Conservation (phyloP, 1,139 yeast species). For the Casaregolazyma suthepensis region DNA sequence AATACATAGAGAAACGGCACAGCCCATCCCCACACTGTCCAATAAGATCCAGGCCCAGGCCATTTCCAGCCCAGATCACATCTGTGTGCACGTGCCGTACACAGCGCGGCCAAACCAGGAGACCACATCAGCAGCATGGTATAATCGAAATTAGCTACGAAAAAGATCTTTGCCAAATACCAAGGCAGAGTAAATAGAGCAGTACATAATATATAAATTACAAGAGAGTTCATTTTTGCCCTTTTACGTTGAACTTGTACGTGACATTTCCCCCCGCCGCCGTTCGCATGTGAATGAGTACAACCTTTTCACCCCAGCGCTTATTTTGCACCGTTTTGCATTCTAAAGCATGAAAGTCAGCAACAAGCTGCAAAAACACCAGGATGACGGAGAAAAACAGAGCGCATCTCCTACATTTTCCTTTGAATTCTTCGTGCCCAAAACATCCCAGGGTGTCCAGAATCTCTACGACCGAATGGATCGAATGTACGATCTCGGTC, state of each 20-base stretch:
- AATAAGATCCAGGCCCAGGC: neutral
- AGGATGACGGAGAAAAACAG: slow-evolving; percentile 17
- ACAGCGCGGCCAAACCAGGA: neutral
- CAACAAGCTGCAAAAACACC: slow-evolving; percentile 35
- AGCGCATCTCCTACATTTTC: slow-evolving; percentile 60
- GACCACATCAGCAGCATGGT: neutral
- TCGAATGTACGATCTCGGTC: slow-evolving; percentile 89
- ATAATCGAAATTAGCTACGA: neutral
- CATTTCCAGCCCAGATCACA: neutral
- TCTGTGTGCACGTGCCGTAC: neutral
- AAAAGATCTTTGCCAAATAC: neutral
- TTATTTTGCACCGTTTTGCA: neutral
- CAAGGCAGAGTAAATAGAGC: neutral
- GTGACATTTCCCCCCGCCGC: neutral
- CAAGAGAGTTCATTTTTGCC: neutral
- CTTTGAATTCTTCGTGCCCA: slow-evolving; percentile 97
- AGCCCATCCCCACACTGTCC: neutral
- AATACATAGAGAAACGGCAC: neutral
- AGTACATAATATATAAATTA: neutral
- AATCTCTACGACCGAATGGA: slow-evolving; percentile 96
- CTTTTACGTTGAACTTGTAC: neutral
- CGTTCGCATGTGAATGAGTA: neutral
- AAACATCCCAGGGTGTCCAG: slow-evolving; percentile 94
- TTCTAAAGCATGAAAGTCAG: slow-evolving; percentile 34
- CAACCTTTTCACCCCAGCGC: neutral